phyloP scores from a whole-genome alignment of 2,329 filamentous ascomycete genomes.

The Teratosphaeriaceae sp. region DNA sequence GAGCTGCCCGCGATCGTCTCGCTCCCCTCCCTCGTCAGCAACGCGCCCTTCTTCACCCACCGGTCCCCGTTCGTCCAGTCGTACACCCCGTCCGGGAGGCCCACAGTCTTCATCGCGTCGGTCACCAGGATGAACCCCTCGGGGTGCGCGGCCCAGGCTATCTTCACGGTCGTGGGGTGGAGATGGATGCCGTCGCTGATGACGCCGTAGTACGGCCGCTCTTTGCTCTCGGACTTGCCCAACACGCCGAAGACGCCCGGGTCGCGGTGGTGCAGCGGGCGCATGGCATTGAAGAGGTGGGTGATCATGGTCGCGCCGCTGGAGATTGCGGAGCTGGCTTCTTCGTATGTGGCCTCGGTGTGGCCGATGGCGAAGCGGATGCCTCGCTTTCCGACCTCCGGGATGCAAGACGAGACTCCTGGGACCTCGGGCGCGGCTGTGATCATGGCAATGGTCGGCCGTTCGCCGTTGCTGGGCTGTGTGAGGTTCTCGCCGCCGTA shows the following conservation, averaged over 20 bases:
- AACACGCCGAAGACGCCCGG: conserved; percentile 84
- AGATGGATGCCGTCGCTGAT: conserved; percentile 89
- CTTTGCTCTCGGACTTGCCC: conserved; percentile 46
- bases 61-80: conserved; percentile 71
- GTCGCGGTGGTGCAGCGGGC: conserved; percentile 82
- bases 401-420: conserved; percentile 59
- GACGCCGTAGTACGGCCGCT: conserved; percentile 75
- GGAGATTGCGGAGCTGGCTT: conserved; percentile 64
- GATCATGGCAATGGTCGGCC: conserved; percentile 62
- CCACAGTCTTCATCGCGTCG: conserved; percentile 83
- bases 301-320: conserved; percentile 83
- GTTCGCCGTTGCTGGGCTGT: conserved; percentile 27
- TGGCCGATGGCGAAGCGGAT: conserved; percentile 80
- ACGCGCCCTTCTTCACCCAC: conserved; percentile 63
- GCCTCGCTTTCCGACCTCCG: conserved; percentile 54
- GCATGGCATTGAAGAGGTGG: conserved; percentile 92
- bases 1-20: conserved; percentile 61
- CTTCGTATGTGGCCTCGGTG: conserved; percentile 79
- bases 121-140: conserved; percentile 83
- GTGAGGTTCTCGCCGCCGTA: conserved; percentile 66
- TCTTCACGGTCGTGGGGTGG: conserved; percentile 81
- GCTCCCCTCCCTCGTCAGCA: conserved; percentile 70
- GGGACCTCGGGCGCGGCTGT: conserved; percentile 76
- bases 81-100: conserved; percentile 76
- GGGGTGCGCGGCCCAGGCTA: conserved; percentile 80